These are phyloP conservation scores for Candida corydali DNA, from an alignment of 805 yeast genomes.

Conservation along the genomic window DNA sequence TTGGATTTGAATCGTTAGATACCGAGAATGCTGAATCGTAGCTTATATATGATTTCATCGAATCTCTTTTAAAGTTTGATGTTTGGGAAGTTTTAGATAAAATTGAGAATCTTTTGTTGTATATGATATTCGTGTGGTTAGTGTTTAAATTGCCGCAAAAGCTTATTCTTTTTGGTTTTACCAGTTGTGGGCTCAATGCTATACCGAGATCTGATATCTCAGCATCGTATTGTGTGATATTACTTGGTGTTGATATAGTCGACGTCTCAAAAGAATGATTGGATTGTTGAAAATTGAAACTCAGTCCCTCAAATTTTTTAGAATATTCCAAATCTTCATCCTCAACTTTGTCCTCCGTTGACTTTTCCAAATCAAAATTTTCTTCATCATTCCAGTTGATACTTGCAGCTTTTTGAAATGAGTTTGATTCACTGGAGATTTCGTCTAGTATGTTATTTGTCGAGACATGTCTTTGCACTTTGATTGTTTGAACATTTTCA, in stretches of 20 bases:
- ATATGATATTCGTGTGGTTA: background rate
- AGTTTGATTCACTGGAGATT: conserved; percentile 13
- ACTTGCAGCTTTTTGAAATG: conserved; percentile 36
- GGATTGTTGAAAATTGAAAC: conserved; percentile 3
- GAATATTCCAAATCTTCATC: conserved; percentile 1
- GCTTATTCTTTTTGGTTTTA: conserved; percentile 23
- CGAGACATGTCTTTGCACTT: conserved; percentile 9
- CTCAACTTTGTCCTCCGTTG: conserved; percentile 8
- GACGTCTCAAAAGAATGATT: conserved; percentile 11
- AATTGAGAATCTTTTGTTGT: conserved; percentile 6
- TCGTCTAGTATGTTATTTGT: conserved; percentile 12
- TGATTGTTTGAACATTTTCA: conserved; percentile 12
- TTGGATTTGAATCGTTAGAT: conserved; percentile 15
- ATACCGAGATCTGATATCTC: conserved; percentile 42
- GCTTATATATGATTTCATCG: conserved; percentile 50
- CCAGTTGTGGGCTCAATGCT: conserved; percentile 35
- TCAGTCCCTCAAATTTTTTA: background rate
- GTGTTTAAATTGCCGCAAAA: conserved; percentile 15
- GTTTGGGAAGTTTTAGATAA: conserved; percentile 29
- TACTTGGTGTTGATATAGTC: conserved; percentile 32
- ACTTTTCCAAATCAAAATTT: conserved; percentile 24
- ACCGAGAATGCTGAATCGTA: conserved; percentile 55
- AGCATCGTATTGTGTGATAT: conserved; percentile 34
- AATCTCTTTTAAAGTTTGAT: conserved; percentile 32
- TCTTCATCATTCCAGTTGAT: conserved; percentile 42